phyloP scores from a whole-genome alignment of 1,139 yeast species.

The Pichia sp. region DNA sequence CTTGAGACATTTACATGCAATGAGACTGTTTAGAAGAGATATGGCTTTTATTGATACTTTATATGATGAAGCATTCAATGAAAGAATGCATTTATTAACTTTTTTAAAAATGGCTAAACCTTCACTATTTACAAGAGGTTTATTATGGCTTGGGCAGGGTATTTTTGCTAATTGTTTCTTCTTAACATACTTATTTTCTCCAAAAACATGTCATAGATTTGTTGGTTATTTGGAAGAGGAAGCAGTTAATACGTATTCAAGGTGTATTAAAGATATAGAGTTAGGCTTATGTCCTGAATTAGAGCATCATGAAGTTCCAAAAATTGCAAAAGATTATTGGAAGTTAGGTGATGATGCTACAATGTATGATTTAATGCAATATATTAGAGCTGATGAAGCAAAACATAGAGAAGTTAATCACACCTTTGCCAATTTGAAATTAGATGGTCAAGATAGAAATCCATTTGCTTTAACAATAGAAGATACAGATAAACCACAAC shows the following conservation, averaged over 20 bases:
- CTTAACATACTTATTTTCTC: constrained; percentile 50
- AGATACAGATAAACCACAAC: constrained; percentile 41
- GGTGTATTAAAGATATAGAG: constrained; percentile 50
- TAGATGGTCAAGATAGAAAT: constrained; percentile 48
- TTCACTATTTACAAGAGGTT: constrained; percentile 47
- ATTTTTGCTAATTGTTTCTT: constrained; percentile 64
- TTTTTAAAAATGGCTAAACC: constrained; percentile 64
- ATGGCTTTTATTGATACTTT: constrained; percentile 74
- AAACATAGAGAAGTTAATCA: constrained; percentile 75
- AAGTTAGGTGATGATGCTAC: constrained; percentile 45
- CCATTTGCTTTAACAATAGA: constrained; percentile 54
- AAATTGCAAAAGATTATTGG: constrained; percentile 62
- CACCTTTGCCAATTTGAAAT: constrained; percentile 60
- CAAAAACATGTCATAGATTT: constrained; percentile 65
- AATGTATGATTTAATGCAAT: constrained; percentile 53
- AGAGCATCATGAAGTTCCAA: constrained; percentile 40
- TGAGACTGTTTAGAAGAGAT: constrained; percentile 56
- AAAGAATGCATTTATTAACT: constrained; percentile 69
- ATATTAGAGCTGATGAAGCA: constrained; percentile 61
- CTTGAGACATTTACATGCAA: constrained; percentile 56
- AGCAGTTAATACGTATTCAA: constrained; percentile 66
- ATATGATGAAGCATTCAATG: constrained; percentile 72
- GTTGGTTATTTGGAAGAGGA: constrained; percentile 79
- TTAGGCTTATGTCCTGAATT: constrained; percentile 47
- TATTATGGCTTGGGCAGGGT: constrained; percentile 65